Conservation (phyloP, 768 basidiomycete species). For the Amanita phalloides region DNA sequence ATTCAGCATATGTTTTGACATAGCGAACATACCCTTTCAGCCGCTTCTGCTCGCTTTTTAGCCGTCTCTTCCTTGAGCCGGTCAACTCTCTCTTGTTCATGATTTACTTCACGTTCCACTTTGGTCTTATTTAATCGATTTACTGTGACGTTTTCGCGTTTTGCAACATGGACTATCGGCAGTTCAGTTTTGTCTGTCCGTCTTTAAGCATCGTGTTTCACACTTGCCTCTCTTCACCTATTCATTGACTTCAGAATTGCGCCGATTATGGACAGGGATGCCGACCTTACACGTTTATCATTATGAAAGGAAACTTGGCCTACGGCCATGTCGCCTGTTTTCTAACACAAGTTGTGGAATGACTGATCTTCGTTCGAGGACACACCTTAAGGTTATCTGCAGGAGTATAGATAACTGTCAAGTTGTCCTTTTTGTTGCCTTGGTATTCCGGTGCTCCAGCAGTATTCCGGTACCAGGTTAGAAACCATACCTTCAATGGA, state of each 20-base stretch:
- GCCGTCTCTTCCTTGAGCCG: conserved; percentile 71
- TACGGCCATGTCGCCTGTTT: conserved; percentile 96
- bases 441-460: conserved; percentile 1
- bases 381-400: conserved; percentile 83
- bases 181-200: not conserved
- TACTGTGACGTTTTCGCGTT: conserved; percentile 81
- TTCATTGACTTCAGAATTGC: not conserved
- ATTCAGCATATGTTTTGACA: not conserved
- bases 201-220: not conserved
- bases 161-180: conserved; percentile 56
- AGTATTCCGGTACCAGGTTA: not conserved
- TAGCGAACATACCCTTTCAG: conserved; percentile 46
- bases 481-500: conserved; percentile 74
- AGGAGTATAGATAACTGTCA: conserved; percentile 92
- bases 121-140: conserved; percentile 95
- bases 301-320: conserved; percentile 94
- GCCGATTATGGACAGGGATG: not conserved
- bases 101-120: conserved; percentile 72
- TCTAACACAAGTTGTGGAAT: conserved; percentile 32
- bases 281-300: conserved; percentile 60
- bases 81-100: conserved; percentile 81
- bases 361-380: not conserved
- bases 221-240: conserved; percentile 71
- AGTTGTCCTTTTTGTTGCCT: conserved; percentile 95
- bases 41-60: conserved; percentile 46